These are phyloP conservation scores for Pluteus cervinus DNA, from an alignment of 768 basidiomycete genomes.

Conservation along the genomic window DNA sequence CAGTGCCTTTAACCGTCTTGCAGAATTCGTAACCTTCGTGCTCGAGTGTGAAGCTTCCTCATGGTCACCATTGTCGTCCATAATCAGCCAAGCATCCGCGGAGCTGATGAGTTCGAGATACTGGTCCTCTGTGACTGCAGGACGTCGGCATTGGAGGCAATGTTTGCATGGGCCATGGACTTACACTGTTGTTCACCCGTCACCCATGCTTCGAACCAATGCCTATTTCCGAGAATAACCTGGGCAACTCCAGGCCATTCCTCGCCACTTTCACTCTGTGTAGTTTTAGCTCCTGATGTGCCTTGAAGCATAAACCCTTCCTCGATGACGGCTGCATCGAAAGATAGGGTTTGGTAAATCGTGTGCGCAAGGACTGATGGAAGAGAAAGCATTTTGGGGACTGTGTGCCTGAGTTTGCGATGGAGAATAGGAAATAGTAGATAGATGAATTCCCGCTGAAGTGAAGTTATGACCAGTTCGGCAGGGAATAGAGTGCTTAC, in stretches of 20 bases:
- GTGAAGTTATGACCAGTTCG: constrained; percentile 5
- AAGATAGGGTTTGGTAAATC: constrained; percentile 85
- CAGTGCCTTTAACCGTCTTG: constrained; percentile 76
- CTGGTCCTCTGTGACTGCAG: constrained; percentile 78
- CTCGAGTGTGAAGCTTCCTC: constrained; percentile 34
- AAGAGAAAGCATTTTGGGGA: constrained; percentile 67
- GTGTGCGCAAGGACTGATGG: constrained; percentile 92
- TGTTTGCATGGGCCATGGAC: constrained; percentile 22
- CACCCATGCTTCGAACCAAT: constrained; percentile 92
- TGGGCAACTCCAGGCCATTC: constrained; percentile 77
- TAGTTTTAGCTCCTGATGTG: constrained; percentile 37
- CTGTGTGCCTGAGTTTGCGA: constrained; percentile 67
- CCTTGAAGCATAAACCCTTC: constrained; percentile 62
- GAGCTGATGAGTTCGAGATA: constrained; percentile 80
- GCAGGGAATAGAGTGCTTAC: constrained; percentile 33
- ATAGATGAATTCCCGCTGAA: constrained; percentile 76
- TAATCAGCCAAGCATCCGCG: constrained; percentile 81
- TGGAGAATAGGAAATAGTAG: constrained; percentile 74
- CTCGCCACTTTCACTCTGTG: constrained; percentile 14
- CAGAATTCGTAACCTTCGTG: constrained; percentile 73
- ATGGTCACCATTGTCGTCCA: constrained; percentile 53
- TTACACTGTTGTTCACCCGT: constrained; percentile 84
- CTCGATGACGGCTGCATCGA: constrained; percentile 74
- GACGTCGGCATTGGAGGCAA: background rate
- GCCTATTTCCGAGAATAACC: constrained; percentile 71